Base-by-base conservation (phyloP, 2,329 filamentous ascomycete genomes). In the Chaetomiaceae sp. region DNA sequence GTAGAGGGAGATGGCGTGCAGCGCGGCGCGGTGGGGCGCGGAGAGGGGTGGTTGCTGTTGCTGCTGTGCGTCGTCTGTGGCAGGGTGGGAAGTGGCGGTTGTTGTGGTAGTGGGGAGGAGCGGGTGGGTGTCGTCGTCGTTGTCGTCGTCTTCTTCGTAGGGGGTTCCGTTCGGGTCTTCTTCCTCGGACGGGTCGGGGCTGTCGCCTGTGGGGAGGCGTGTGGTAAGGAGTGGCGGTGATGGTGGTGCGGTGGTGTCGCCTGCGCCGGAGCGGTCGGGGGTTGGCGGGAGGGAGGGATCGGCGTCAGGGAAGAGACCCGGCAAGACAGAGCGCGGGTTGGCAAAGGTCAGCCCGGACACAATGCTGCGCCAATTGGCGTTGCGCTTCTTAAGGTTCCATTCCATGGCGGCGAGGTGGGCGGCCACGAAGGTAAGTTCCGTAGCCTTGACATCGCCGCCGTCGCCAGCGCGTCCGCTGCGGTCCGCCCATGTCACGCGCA, bases 401-500 rank as follows among this genome's bases (percentile, higher is more conserved):
- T 98, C 93, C 79, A 88, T 88, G 6, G 91, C 86, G 0, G 90
- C 88, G 46, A 97, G 71, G 65, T 98, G 93, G 11, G 89, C 87
- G 32, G 87, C 82, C 33, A 95, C 83, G 62, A 97, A 93, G 0
- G 88, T 95, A 45, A 96, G 65, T 58, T 86, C 79, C 20, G 84
- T 76, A 4, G 69, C 69, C 39, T 53, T 60, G 45, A 56, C 6
- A 24, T 54, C 58, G 37, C 55, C 60, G 47, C 63, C 53, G 6
- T 58, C 60, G 17, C 62, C 60, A 18, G 62, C 63, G 33, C n/a
- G n/a, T n/a, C n/a, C n/a, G n/a, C n/a, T n/a, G n/a, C 70, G 68
- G 27, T 61, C 61, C 7, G 30, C 60, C 58, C 87, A 84, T 12
- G 79, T 74, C 35, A 93, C 66, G 27, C 89, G 76, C 50, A 91